Evolutionary conservation across 2,329 filamentous ascomycete species (phyloP).

Genomic region (Byssothecium circinans): DNA sequence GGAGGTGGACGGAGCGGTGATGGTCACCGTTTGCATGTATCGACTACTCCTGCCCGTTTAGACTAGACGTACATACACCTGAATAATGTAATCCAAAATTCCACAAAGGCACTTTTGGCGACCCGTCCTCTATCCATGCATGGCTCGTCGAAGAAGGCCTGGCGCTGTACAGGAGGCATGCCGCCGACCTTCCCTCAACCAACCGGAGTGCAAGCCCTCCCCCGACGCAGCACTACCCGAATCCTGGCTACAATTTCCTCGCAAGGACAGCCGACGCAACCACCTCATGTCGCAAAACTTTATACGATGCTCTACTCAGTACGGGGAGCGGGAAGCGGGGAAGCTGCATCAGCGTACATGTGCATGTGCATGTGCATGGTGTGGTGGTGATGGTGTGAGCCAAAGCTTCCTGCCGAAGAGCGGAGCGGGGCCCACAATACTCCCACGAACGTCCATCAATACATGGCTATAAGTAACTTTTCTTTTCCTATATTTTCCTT

Average conservation of each 20-base stretch:
- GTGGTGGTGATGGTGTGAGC: not conserved
- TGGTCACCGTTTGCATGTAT: not conserved
- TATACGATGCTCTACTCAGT: not conserved
- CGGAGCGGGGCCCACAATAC: not conserved
- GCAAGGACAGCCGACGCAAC: not conserved
- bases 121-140: not conserved
- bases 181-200: conserved; percentile 4
- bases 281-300: not conserved
- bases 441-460: not conserved
- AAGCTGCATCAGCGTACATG: too few species aligned
- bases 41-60: too few species aligned
- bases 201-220: conserved; percentile 12
- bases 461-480: too few species aligned
- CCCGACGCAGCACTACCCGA: conserved; percentile 1
- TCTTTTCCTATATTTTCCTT: not conserved
- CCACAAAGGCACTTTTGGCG: not conserved
- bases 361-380: not conserved
- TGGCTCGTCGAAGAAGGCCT: not conserved
- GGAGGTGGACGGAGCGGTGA: conserved; percentile 10
- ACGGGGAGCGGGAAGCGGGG: not conserved
- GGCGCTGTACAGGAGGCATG: conserved; percentile 5
- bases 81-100: too few species aligned
- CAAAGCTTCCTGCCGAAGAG: not conserved
- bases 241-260: conserved; percentile 2
- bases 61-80: too few species aligned